Evolutionary conservation across 1,284 basidiomycete species (phyloP).

Genomic region (Mycocalia duriaeana): DNA sequence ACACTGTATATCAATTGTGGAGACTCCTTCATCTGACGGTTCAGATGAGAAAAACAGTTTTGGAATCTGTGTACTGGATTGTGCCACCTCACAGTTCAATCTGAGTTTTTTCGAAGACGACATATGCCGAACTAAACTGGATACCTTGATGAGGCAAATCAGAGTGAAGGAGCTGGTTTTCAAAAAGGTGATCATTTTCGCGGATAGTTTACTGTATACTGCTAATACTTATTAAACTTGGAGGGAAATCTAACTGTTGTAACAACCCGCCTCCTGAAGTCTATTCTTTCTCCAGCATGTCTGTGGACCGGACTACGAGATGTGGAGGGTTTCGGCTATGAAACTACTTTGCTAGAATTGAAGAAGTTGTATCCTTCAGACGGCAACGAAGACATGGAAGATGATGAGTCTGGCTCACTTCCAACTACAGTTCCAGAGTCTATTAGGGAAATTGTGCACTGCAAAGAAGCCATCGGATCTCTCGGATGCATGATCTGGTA

Average conservation of each 20-base stretch:
- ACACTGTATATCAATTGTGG: conserved; percentile 91
- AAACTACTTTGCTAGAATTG: conserved; percentile 69
- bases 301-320: conserved; percentile 84
- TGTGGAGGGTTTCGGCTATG: conserved; percentile 76
- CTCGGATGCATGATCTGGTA: conserved; percentile 88
- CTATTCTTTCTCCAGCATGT: conserved; percentile 72
- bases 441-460: conserved; percentile 69
- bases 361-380: conserved; percentile 58
- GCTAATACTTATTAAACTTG: neutral
- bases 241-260: conserved; percentile 81
- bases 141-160: conserved; percentile 91
- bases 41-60: conserved; percentile 58
- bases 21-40: conserved; percentile 42
- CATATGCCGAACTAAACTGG: conserved; percentile 85
- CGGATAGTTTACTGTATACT: conserved; percentile 1
- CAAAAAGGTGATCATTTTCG: conserved; percentile 80
- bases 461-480: conserved; percentile 70
- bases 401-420: conserved; percentile 38
- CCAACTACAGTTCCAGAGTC: conserved; percentile 62
- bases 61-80: conserved; percentile 93
- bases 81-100: conserved; percentile 94
- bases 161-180: conserved; percentile 91
- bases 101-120: conserved; percentile 90
- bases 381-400: conserved; percentile 45
- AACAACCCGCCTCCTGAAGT: conserved; percentile 78